Base-by-base conservation (phyloP, 805 yeast genomes). In the Pichia sporocuriosa region DNA sequence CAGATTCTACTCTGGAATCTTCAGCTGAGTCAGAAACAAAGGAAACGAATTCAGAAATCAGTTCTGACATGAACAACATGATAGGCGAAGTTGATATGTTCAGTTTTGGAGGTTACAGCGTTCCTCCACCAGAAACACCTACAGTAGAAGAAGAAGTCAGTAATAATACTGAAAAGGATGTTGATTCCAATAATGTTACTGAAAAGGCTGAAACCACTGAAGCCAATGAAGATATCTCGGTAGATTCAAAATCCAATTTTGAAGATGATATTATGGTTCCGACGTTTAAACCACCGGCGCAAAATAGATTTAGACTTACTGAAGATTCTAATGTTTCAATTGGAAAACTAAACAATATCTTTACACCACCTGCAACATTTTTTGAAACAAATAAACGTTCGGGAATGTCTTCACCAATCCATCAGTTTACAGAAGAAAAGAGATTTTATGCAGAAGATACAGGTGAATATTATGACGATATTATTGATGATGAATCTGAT, bases 101-200 rank as follows among this genome's bases (percentile, higher is more conserved):
- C 46, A 54, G 57, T 21, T 58, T 48, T 39, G 63, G 63, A 6
- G 66, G 66, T 3, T 61, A 61, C 35, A 48, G 45, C 23, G 50
- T 55, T 29, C 57, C 61, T 3, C 43, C 53, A 8, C 46, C 48
- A 2, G 28, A 29, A 6, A 13, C 33, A 17, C 26, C 35, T 0
- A 32, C 22, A 22, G 23, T 16, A 1, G 35, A 24, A 19, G 44
- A 37, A 13, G 37, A 19, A 22, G 20, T 31, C 3, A 12, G 23
- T 13, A 35, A 32, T 4, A 23, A 32, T 10, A n/a, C 32, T 13
- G 35, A 13, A 19, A 36, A 32, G 6, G 27, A 30, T 9, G 13
- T 10, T 33, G 26, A n/a, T 8, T 17, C 16, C 15, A 28, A 32
- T n/a, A 17, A 7, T 15, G 29, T 23, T n/a, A 3, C 3, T 22